Conservation (phyloP, 225 moss, liverwort and hornwort genomes). For the Pleurozium schreberi region DNA sequence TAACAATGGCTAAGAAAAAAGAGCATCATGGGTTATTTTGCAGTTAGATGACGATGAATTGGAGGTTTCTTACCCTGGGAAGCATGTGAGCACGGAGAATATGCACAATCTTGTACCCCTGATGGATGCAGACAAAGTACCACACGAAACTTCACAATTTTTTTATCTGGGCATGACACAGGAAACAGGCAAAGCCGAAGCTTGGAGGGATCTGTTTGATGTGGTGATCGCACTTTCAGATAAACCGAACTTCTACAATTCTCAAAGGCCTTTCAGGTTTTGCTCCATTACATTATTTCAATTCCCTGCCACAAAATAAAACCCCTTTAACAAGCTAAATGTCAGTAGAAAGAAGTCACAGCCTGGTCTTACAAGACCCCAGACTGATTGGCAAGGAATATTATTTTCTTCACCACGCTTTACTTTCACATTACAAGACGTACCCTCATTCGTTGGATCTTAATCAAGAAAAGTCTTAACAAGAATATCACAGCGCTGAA, state of each 20-base stretch:
- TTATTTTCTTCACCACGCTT: background rate
- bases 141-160: background rate
- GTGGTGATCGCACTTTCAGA: constrained; percentile 88
- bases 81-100: constrained; percentile 70
- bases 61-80: constrained; percentile 81
- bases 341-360: background rate
- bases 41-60: constrained; percentile 44
- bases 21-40: background rate
- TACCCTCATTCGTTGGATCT: background rate
- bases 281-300: background rate
- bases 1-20: background rate
- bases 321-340: background rate
- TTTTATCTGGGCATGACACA: background rate
- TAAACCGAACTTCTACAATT: constrained; percentile 86
- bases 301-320: background rate
- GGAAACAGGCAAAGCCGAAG: constrained; percentile 37
- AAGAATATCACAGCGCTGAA: background rate
- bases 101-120: constrained; percentile 82
- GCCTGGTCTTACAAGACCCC: background rate
- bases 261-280: constrained; percentile 34
- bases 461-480: background rate
- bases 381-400: no score
- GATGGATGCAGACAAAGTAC: constrained; percentile 26
- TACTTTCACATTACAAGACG: background rate
- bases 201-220: constrained; percentile 84